A percentile compares a stretch with the other conserved stretches of the same genome.
These are phyloP conservation scores for Leersia perrieri DNA, from an alignment of 176 grass and related monocot genomes.

Conservation along the genomic window DNA sequence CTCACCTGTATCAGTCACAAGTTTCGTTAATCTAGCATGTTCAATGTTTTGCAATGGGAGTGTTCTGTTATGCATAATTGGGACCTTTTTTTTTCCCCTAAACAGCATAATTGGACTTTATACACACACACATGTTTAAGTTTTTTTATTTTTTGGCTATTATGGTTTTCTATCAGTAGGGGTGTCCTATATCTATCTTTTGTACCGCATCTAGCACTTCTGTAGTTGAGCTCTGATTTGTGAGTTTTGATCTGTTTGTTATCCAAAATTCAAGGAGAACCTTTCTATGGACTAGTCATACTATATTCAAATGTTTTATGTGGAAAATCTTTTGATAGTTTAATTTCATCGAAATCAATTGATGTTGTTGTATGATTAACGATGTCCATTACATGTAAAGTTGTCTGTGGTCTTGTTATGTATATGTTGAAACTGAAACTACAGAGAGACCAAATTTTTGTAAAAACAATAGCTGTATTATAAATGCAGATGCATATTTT, in stretches of 20 bases:
- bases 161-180: not conserved
- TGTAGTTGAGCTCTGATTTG: not conserved
- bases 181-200: not conserved
- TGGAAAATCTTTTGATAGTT: slow-evolving; percentile 13
- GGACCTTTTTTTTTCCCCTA: too few species aligned
- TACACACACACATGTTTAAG: not conserved
- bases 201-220: not conserved
- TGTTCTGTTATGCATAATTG: not conserved
- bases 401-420: not conserved
- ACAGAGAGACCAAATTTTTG: slow-evolving; percentile 12
- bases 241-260: not conserved
- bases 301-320: not conserved
- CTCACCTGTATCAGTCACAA: not conserved
- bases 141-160: not conserved
- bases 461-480: not conserved
- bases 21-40: not conserved
- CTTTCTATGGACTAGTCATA: not conserved
- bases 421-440: slow-evolving; percentile 19
- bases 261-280: not conserved
- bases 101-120: too few species aligned
- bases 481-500: not conserved
- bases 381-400: not conserved
- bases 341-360: not conserved
- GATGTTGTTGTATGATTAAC: not conserved
- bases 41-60: not conserved